These are phyloP conservation scores for Thermomucor indicae-seudaticae DNA, from an alignment of 371 early-diverging fungal species.

Conservation along the genomic window DNA sequence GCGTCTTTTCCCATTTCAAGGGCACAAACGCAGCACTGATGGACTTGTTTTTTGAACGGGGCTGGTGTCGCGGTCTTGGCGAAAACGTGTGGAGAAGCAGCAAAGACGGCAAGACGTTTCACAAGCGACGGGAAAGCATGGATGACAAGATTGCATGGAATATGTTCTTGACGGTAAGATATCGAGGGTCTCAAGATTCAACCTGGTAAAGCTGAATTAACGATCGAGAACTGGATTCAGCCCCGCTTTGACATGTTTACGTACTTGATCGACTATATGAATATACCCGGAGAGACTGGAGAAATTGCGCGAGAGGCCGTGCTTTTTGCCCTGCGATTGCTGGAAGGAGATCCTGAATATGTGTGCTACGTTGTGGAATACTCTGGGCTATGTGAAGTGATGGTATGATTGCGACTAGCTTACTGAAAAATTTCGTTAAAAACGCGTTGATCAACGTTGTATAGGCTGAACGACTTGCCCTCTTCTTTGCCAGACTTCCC, in stretches of 20 bases:
- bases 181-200: not conserved
- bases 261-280: slow-evolving; percentile 45
- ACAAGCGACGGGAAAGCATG: slow-evolving; percentile 35
- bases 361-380: slow-evolving; percentile 50
- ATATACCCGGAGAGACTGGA: slow-evolving; percentile 50
- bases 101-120: slow-evolving; percentile 39
- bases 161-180: slow-evolving; percentile 38
- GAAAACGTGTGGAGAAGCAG: slow-evolving; percentile 48
- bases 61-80: slow-evolving; percentile 49
- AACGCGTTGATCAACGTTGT: not conserved
- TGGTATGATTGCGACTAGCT: slow-evolving; percentile 19
- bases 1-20: slow-evolving; percentile 48
- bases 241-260: slow-evolving; percentile 53
- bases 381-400: slow-evolving; percentile 46
- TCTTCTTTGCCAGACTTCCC: slow-evolving; percentile 38
- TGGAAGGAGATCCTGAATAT: slow-evolving; percentile 51
- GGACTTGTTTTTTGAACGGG: slow-evolving; percentile 51
- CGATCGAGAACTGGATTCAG: slow-evolving; percentile 15
- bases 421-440: not conserved
- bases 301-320: slow-evolving; percentile 50
- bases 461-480: slow-evolving; percentile 41
- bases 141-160: slow-evolving; percentile 50
- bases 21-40: slow-evolving; percentile 48
- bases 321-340: slow-evolving; percentile 37
- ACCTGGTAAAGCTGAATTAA: not conserved